Evolutionary conservation across 257 asterid genomes (phyloP).

Genomic region (Gardenia jasminoides): DNA sequence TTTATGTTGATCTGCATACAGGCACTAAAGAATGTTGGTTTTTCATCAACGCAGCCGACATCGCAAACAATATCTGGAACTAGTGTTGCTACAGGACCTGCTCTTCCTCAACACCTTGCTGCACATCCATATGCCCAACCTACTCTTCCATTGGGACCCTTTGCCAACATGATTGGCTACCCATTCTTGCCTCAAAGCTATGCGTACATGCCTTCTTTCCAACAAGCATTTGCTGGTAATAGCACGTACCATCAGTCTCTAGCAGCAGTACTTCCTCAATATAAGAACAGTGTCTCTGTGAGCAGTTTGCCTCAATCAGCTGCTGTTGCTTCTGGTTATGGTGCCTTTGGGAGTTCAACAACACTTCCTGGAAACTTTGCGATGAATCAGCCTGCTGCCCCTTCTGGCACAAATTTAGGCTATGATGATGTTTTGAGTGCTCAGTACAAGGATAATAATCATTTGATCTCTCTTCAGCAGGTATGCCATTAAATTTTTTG

Average conservation of each 20-base stretch:
- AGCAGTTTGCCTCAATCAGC: constrained; percentile 79
- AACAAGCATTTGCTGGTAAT: constrained; percentile 64
- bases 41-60: constrained; percentile 54
- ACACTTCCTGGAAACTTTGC: constrained; percentile 66
- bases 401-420: constrained; percentile 50
- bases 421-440: constrained; percentile 71
- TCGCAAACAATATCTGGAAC: constrained; percentile 52
- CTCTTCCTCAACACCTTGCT: constrained; percentile 69
- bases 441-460: constrained; percentile 69
- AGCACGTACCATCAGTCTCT: constrained; percentile 66
- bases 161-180: constrained; percentile 63
- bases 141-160: constrained; percentile 61
- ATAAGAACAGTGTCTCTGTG: constrained; percentile 56
- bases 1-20: constrained; percentile 25
- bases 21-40: constrained; percentile 60
- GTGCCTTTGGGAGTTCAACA: constrained; percentile 45
- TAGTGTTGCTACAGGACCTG: constrained; percentile 59
- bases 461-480: constrained; percentile 74
- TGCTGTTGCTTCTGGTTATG: constrained; percentile 68
- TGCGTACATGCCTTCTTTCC: constrained; percentile 73
- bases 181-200: constrained; percentile 72
- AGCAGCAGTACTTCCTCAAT: constrained; percentile 64
- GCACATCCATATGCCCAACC: constrained; percentile 73
- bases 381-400: constrained; percentile 59
- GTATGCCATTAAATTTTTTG: constrained; percentile 26